A percentile compares a stretch with the other conserved stretches of the same genome.
Evolutionary conservation across 805 yeast genomes (phyloP).

Genomic region (Metschnikowia kofuensis): DNA sequence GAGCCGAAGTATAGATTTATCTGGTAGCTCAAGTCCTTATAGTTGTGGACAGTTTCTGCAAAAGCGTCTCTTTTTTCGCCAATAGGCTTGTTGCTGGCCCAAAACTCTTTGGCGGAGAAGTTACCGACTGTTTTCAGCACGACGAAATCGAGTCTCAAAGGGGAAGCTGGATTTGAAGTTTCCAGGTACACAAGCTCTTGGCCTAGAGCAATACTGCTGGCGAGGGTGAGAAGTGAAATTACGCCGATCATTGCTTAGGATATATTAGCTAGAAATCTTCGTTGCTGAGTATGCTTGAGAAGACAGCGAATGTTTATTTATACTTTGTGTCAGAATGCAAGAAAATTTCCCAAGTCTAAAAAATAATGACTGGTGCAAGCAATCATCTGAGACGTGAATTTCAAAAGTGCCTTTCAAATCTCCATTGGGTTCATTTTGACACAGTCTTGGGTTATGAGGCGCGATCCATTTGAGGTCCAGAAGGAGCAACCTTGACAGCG

Average conservation of each 20-base stretch:
- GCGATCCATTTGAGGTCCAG: neutral
- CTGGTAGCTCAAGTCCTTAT: conserved; percentile 9
- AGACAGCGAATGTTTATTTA: too few relatives aligned
- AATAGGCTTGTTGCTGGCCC: neutral
- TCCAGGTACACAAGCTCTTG: neutral
- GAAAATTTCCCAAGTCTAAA: too few relatives aligned
- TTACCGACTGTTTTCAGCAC: conserved; percentile 5
- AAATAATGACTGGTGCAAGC: neutral
- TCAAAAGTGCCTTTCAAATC: neutral
- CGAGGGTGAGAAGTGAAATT: neutral
- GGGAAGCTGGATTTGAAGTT: neutral
- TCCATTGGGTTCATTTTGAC: neutral
- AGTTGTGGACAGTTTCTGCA: conserved; percentile 7
- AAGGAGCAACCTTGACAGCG: neutral
- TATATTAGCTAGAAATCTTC: too few relatives aligned
- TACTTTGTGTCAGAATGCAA: too few relatives aligned
- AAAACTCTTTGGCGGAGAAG: neutral
- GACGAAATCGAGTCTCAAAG: conserved; percentile 9
- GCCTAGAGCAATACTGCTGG: neutral
- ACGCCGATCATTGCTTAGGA: neutral
- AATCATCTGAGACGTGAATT: neutral
- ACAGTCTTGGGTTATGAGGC: neutral
- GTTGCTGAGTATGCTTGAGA: neutral
- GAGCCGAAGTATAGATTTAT: conserved; percentile 22
- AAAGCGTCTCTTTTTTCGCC: conserved; percentile 5